phyloP scores from a whole-genome alignment of 2,329 filamentous ascomycete species.

The Aspergillus clavatus region DNA sequence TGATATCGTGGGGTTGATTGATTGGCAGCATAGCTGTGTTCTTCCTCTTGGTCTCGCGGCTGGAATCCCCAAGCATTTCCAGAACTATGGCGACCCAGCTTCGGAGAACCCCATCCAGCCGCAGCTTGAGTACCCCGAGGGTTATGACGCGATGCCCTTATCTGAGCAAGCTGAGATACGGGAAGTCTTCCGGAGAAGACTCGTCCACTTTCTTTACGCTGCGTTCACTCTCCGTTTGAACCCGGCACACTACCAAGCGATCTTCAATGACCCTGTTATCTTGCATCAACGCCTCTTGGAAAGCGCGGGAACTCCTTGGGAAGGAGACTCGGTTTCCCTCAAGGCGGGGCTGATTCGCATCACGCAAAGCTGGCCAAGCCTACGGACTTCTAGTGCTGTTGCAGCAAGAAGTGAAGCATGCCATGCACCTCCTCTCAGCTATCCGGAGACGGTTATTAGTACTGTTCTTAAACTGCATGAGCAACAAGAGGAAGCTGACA shows the following conservation, averaged over 20 bases:
- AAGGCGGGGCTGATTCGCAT: conserved; percentile 19
- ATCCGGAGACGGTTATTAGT: conserved; percentile 8
- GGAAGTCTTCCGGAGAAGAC: conserved; percentile 11
- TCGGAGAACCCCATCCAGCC: conserved; percentile 15
- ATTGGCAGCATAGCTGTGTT: conserved; percentile 39
- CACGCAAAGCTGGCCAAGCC: conserved; percentile 12
- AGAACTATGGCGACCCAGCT: conserved; percentile 33
- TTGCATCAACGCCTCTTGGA: conserved; percentile 16
- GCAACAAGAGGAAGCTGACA: conserved; percentile 18
- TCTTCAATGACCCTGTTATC: conserved; percentile 11
- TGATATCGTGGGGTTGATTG: conserved; percentile 36
- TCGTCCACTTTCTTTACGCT: conserved; percentile 21
- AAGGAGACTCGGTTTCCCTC: conserved; percentile 21
- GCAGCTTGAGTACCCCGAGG: conserved; percentile 7
- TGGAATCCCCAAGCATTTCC: conserved; percentile 37
- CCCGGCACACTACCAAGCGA: conserved; percentile 15
- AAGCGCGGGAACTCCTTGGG: conserved; percentile 19
- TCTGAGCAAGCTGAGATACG: conserved; percentile 4
- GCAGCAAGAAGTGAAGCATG: background rate
- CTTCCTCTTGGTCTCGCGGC: conserved; percentile 36
- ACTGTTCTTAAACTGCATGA: conserved; percentile 12
- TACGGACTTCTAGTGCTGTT: background rate
- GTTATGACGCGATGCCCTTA: conserved; percentile 9
- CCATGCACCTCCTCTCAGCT: conserved; percentile 12
- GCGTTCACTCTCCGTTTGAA: conserved; percentile 16